Evolutionary conservation across 345 rosid genomes (phyloP).

Genomic region (Salix purpurea): DNA sequence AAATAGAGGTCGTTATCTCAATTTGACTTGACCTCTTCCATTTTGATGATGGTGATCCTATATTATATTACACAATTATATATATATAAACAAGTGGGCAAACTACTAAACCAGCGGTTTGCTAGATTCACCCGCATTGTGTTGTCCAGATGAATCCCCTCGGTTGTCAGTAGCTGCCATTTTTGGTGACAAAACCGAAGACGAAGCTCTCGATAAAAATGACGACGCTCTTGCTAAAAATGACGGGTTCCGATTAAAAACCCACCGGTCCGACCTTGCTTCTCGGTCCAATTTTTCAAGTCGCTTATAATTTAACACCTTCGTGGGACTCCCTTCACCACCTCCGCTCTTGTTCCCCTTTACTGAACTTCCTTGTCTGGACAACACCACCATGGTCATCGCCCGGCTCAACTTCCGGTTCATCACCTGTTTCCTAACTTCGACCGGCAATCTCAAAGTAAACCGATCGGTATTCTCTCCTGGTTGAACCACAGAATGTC

Average conservation of each 20-base stretch:
- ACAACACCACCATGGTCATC: conserved; percentile 48
- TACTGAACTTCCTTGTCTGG: conserved; percentile 49
- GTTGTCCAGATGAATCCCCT: conserved; percentile 28
- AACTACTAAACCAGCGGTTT: conserved; percentile 49
- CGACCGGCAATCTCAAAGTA: conserved; percentile 66
- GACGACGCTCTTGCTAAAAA: conserved; percentile 53
- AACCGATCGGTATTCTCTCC: conserved; percentile 82
- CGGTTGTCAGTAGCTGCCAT: conserved; percentile 37
- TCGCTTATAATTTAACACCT: conserved; percentile 13
- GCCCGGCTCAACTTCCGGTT: conserved; percentile 62
- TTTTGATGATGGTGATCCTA: background rate
- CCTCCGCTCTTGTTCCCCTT: conserved; percentile 37
- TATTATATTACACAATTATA: background rate
- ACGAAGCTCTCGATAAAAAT: conserved; percentile 21
- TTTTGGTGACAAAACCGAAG: conserved; percentile 32
- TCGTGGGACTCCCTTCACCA: conserved; percentile 42
- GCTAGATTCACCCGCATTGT: conserved; percentile 21
- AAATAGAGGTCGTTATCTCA: background rate
- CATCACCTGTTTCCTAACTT: conserved; percentile 65
- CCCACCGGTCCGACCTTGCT: conserved; percentile 52
- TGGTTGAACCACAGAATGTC: conserved; percentile 80
- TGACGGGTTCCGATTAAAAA: conserved; percentile 37
- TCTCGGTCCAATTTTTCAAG: conserved; percentile 29
- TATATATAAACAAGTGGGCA: background rate
- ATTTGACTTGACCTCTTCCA: background rate